These are phyloP conservation scores for Atalantia buxifolia DNA, from an alignment of 345 rosid genomes.

Conservation along the genomic window DNA sequence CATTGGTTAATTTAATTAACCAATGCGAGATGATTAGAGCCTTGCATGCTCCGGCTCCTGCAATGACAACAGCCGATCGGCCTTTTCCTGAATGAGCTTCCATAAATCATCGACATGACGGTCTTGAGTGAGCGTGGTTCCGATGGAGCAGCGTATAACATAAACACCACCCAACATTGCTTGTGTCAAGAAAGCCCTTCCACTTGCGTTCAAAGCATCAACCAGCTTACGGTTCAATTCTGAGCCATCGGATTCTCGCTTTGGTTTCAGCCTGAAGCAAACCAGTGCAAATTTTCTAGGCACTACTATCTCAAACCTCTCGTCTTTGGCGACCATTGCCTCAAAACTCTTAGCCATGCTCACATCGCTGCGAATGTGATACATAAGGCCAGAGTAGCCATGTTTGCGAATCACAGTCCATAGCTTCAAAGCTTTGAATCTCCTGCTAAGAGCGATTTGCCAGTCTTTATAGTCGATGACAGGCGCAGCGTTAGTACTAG, in stretches of 20 bases:
- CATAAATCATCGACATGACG: constrained; percentile 28
- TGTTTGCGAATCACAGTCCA: constrained; percentile 36
- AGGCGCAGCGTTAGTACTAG: constrained; percentile 1
- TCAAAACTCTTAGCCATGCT: constrained; percentile 35
- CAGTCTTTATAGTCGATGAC: constrained; percentile 32
- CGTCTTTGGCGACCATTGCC: constrained; percentile 18
- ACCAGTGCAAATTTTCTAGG: constrained; percentile 39
- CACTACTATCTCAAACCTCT: constrained; percentile 29
- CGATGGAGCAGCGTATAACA: constrained; percentile 23
- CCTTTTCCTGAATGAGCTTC: constrained; percentile 28
- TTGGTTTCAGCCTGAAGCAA: constrained; percentile 32
- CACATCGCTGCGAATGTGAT: constrained; percentile 25
- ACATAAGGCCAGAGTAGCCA: constrained; percentile 19
- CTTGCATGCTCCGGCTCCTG: too few relatives aligned
- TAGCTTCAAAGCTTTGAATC: constrained; percentile 34
- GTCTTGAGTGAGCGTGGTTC: constrained; percentile 22
- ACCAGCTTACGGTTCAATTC: constrained; percentile 13
- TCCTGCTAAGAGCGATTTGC: constrained; percentile 29
- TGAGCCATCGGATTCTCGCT: background rate
- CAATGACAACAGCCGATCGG: background rate
- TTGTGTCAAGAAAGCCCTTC: constrained; percentile 30
- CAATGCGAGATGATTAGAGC: too few relatives aligned
- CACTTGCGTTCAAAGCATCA: constrained; percentile 28
- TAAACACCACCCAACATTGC: constrained; percentile 18
- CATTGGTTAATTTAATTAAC: too few relatives aligned